Base-by-base conservation (phyloP, 148 eudicot species). In the Drosera capensis region DNA sequence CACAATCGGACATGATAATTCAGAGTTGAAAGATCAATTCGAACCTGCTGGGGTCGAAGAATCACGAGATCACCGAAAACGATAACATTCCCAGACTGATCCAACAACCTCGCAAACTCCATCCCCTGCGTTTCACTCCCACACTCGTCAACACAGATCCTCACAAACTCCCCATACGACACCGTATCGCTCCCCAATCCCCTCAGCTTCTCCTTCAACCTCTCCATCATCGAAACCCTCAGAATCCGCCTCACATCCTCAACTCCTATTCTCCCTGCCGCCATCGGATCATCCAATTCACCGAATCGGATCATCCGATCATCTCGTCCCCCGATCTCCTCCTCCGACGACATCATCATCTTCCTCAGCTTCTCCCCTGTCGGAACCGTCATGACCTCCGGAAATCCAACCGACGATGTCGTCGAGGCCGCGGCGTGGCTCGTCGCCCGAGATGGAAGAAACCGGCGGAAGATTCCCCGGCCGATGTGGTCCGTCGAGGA, bases 31-130 rank as follows among this genome's bases (percentile, higher is more conserved):
- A 3, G 17, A 3, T 44, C 19, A 7, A 21, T 8, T 21, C 23
- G 20, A 5, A 80, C 92, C 92, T 77, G 80, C 20, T 73, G 67
- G 0, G 92, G 92, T 1, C 68, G 68, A 19, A 80, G 65, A 23
- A 77, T 71, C 20, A 80, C 92, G 28, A 71, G 46, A 23, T 59
- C 39, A 26, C 92, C 80, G 23, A 67, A 47, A 42, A 80, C 78
- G 62, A 80, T 67, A 25, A 80, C 92, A 49, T 61, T 62, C 2
- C 80, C 84, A 0, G 69, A 58, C 2, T 80, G 60, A 54, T 80
- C 84, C 52, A 80, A 8, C 52, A 20, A 39, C 63, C 67, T 80
- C 0, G 84, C 78, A 16, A 68, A 63, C 49, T 80, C 84, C 45
- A 56, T 1, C 0, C 84, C 81, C 20, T 23, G 60, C 20, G 65